These are phyloP conservation scores for Rhizopus microsporus DNA, from an alignment of 371 early-diverging fungal species.

Conservation along the genomic window DNA sequence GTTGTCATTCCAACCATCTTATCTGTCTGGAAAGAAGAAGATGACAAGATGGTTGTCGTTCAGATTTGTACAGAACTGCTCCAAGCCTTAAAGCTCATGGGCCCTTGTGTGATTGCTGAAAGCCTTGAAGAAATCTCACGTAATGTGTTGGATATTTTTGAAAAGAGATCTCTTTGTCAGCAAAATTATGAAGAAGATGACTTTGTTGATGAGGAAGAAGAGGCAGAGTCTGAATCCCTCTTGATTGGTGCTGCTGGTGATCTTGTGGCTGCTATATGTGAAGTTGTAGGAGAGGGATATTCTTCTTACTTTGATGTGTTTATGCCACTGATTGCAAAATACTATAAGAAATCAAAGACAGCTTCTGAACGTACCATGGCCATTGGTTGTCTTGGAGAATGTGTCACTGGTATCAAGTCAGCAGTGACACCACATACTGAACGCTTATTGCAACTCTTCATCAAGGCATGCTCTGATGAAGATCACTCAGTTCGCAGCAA, in stretches of 20 bases:
- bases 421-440: conserved; percentile 81
- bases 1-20: conserved; percentile 72
- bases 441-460: conserved; percentile 61
- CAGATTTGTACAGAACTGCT: conserved; percentile 75
- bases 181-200: conserved; percentile 76
- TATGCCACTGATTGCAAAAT: conserved; percentile 79
- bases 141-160: conserved; percentile 68
- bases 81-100: conserved; percentile 70
- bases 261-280: conserved; percentile 77
- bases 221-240: conserved; percentile 83
- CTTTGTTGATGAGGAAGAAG: conserved; percentile 76
- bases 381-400: conserved; percentile 85
- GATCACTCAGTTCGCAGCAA: conserved; percentile 86
- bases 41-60: conserved; percentile 79
- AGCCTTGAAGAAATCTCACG: conserved; percentile 63
- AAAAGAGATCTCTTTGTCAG: conserved; percentile 83
- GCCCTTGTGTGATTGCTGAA: conserved; percentile 77
- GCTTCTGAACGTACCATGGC: conserved; percentile 87
- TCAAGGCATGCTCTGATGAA: conserved; percentile 73
- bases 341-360: conserved; percentile 75
- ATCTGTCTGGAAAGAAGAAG: conserved; percentile 78
- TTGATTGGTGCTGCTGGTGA: conserved; percentile 83
- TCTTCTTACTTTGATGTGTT: conserved; percentile 73
- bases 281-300: conserved; percentile 74
- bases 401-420: conserved; percentile 70